Evolutionary conservation across 225 moss, liverwort and hornwort genomes (phyloP).

Genomic region (Pseudoscleropodium purum): DNA sequence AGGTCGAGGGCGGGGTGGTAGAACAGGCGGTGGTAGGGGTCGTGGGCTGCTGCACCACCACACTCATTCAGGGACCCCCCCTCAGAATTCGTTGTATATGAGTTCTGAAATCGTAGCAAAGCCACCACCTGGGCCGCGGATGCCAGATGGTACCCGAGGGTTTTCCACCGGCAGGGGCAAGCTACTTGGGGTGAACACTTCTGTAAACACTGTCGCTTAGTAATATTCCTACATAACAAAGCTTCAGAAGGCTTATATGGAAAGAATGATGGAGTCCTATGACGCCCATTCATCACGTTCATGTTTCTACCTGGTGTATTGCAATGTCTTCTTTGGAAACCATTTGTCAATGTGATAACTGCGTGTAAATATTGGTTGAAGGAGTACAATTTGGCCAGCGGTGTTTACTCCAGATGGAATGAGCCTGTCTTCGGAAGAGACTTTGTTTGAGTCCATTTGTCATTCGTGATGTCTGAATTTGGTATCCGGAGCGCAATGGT

Average conservation of each 20-base stretch:
- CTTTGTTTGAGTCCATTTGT: background rate
- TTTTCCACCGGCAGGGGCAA: constrained; percentile 90
- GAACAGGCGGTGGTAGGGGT: constrained; percentile 53
- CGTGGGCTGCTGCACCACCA: constrained; percentile 64
- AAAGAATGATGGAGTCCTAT: background rate
- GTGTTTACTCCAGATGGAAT: background rate
- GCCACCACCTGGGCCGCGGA: constrained; percentile 95
- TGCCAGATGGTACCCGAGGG: constrained; percentile 98
- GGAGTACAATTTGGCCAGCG: background rate
- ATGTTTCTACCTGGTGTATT: background rate
- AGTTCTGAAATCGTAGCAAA: constrained; percentile 55
- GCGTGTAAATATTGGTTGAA: constrained; percentile 26
- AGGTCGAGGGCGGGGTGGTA: constrained; percentile 77
- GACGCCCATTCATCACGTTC: background rate
- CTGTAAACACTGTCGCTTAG: constrained; percentile 38
- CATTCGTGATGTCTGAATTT: background rate
- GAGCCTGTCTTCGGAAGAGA: background rate
- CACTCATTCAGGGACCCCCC: constrained; percentile 76
- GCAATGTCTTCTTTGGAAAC: background rate
- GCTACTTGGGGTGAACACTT: constrained; percentile 24
- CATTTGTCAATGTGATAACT: background rate
- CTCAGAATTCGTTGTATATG: constrained; percentile 43
- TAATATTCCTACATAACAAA: background rate
- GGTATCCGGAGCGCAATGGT: background rate
- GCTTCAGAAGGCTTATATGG: background rate